These are phyloP conservation scores for Emydomyces testavorans DNA, from an alignment of 2,329 filamentous ascomycete species.

Conservation along the genomic window DNA sequence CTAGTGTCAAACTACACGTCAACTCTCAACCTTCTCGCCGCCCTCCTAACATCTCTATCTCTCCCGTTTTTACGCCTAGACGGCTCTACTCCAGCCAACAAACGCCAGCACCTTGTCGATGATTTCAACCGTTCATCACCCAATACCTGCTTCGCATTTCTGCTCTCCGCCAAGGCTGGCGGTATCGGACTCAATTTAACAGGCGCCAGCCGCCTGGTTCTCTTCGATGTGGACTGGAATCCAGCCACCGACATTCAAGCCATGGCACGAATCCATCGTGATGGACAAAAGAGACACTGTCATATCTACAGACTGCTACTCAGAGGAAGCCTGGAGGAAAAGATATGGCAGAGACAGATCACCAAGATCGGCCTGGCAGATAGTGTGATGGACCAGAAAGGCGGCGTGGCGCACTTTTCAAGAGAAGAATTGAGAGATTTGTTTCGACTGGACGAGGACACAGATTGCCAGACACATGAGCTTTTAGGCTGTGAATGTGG, in stretches of 20 bases:
- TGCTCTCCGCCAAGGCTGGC: constrained; percentile 61
- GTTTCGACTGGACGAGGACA: constrained; percentile 52
- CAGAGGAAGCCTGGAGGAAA: constrained; percentile 59
- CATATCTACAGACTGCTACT: constrained; percentile 59
- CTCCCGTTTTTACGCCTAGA: constrained; percentile 58
- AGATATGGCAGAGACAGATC: constrained; percentile 62
- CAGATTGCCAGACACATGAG: constrained; percentile 56
- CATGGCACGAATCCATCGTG: constrained; percentile 62
- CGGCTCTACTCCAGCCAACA: constrained; percentile 51
- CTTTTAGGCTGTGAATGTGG: constrained; percentile 52
- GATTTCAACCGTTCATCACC: constrained; percentile 53
- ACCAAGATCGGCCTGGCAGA: constrained; percentile 60
- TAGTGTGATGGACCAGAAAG: constrained; percentile 58
- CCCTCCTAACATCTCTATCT: constrained; percentile 48
- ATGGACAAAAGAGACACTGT: constrained; percentile 57
- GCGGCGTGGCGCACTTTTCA: constrained; percentile 49
- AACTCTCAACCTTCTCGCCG: constrained; percentile 55
- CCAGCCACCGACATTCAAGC: constrained; percentile 61
- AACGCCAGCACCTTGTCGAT: constrained; percentile 57
- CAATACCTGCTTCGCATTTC: constrained; percentile 52
- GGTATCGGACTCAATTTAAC: constrained; percentile 60
- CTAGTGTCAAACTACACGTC: constrained; percentile 67
- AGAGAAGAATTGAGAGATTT: constrained; percentile 55
- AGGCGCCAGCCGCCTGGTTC: constrained; percentile 56
- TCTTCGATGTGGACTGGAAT: constrained; percentile 69